Evolutionary conservation across 768 basidiomycete species (phyloP).

Genomic region (Mycena olivaceomarginata): DNA sequence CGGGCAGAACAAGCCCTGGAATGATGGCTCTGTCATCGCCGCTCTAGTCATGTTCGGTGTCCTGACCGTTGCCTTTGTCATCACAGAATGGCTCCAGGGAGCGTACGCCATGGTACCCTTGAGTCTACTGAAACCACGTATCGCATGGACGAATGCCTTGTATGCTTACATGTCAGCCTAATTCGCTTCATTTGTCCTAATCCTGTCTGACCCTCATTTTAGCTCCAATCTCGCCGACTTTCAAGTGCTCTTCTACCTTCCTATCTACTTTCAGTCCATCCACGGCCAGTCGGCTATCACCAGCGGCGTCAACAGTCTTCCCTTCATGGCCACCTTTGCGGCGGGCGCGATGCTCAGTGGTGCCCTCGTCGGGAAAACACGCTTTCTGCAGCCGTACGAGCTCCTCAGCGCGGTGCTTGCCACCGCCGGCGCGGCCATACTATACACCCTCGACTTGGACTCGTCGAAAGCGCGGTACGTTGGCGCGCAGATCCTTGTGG

Average conservation of each 20-base stretch:
- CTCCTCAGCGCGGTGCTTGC: background rate
- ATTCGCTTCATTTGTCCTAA: background rate
- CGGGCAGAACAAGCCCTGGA: conserved; percentile 17
- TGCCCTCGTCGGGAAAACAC: conserved; percentile 12
- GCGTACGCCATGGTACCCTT: conserved; percentile 15
- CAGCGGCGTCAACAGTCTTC: conserved; percentile 16
- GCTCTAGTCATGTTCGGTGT: conserved; percentile 2
- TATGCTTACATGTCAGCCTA: conserved; percentile 10
- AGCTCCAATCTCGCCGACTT: conserved; percentile 1
- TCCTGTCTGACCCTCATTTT: background rate
- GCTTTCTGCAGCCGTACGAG: conserved; percentile 16
- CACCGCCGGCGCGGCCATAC: conserved; percentile 2
- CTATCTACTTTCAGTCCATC: conserved; percentile 16
- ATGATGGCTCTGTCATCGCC: conserved; percentile 19
- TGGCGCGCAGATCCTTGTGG: conserved; percentile 4
- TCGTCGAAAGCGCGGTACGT: conserved; percentile 9
- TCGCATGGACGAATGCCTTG: conserved; percentile 8
- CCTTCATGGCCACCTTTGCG: conserved; percentile 9
- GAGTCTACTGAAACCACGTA: conserved; percentile 12
- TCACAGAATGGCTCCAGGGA: conserved; percentile 6
- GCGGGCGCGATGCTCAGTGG: conserved; percentile 4
- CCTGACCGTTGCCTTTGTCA: conserved; percentile 3
- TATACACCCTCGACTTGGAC: background rate
- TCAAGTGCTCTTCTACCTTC: conserved; percentile 12
- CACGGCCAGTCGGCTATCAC: conserved; percentile 14